Conservation (phyloP, 768 basidiomycete species). For the Calocera cornea region DNA sequence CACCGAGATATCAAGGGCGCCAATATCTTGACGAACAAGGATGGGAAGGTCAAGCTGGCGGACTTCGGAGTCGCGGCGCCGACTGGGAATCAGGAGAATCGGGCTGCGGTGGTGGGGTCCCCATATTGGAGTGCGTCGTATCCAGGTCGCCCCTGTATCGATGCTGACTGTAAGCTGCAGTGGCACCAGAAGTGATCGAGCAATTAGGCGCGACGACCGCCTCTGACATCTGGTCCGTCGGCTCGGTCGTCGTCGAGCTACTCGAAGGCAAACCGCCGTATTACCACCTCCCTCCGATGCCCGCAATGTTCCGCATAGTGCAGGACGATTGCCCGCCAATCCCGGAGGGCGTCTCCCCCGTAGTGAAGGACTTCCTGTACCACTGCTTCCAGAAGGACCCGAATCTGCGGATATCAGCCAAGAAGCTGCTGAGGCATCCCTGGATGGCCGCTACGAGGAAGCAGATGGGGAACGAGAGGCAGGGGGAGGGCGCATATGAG, state of each 20-base stretch:
- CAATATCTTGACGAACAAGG: conserved; percentile 96
- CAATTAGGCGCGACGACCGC: conserved; percentile 94
- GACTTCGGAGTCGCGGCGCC: conserved; percentile 93
- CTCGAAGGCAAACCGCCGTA: conserved; percentile 87
- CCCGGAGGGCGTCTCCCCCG: conserved; percentile 86
- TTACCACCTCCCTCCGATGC: conserved; percentile 93
- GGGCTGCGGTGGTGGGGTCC: conserved; percentile 90
- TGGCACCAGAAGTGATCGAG: conserved; percentile 99
- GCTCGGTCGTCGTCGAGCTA: conserved; percentile 95
- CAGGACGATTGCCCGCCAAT: conserved; percentile 96
- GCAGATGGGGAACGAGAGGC: conserved; percentile 40
- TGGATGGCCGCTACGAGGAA: conserved; percentile 87
- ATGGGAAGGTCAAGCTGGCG: conserved; percentile 95
- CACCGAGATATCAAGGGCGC: conserved; percentile 99
- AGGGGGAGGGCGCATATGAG: conserved; percentile 41
- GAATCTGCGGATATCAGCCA: conserved; percentile 85
- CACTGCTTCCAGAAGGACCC: conserved; percentile 98
- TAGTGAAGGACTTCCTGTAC: conserved; percentile 91
- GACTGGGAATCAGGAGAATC: conserved; percentile 57
- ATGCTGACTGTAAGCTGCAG: conserved; percentile 26
- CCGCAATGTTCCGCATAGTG: conserved; percentile 93
- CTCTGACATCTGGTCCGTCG: conserved; percentile 84
- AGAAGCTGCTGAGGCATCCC: conserved; percentile 81
- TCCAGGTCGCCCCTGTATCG: background rate
- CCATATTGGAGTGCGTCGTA: conserved; percentile 86